Base-by-base conservation (phyloP, 1,284 basidiomycete genomes). In the Xerocomus nothofagi region DNA sequence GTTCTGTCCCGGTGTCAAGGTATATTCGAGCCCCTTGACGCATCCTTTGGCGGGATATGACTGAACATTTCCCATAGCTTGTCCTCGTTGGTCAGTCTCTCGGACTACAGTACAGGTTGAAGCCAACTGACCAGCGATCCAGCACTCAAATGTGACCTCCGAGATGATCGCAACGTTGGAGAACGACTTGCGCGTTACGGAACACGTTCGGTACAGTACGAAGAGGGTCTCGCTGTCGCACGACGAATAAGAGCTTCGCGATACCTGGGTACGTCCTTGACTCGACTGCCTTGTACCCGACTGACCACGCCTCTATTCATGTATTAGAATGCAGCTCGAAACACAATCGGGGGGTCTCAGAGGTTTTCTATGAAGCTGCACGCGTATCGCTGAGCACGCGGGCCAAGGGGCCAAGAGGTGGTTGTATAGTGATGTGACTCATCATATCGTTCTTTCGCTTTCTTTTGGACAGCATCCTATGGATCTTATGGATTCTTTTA, bases 101-200 rank as follows among this genome's bases (percentile, higher is more conserved):
- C 39, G 38, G 43, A 34, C 44, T 24, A 5, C 10, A 8, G 33
- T 45, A 1, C 14, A 23, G 47, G 41, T 48, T 44, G 38, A 30
- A 26, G 42, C 15, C 44, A 24, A 43, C 57, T 62, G 44, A 60
- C 49, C 8, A 17, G 36, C 30, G 29, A 47, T 43, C 39, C 43
- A 94, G 93, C 95, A 3, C 77, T 96, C 40, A 98, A 98, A 73
- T 98, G 95, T 63, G 95, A 98, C 70, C 77, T 98, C 30, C 78
- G 95, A 50, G 90, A 94, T 51, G 91, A 97, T 61, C 74, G 73
- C 8, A 71, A 73, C 3, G 79, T 85, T 17, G 76, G 77, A 62
- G 85, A 88, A 40, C 81, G 85, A 44, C 74, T 95, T 38, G 78
- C 80, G 41, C 79, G 84, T 52, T 80, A 82, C 59, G 82, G 83